A percentile compares a stretch with the other conserved stretches of the same genome.
Evolutionary conservation across 495 filamentous ascomycete genomes (phyloP).

Genomic region (Tuber magnatum): DNA sequence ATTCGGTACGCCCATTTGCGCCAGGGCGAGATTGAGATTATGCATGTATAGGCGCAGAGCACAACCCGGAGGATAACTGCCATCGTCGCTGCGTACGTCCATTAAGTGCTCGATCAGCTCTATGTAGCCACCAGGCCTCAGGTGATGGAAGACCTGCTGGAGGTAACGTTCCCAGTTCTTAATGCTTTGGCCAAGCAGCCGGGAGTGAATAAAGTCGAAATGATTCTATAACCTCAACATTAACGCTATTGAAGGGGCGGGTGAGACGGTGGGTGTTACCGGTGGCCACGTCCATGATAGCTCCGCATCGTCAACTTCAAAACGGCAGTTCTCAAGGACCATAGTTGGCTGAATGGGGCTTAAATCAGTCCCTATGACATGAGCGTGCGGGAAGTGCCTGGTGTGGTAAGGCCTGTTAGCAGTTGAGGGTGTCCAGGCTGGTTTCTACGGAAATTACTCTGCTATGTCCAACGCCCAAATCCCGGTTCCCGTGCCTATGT

Average conservation of each 20-base stretch:
- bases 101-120: conserved; percentile 28
- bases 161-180: conserved; percentile 50
- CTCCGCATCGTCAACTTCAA: conserved; percentile 55
- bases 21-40: conserved; percentile 12
- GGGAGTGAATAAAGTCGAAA: conserved; percentile 63
- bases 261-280: conserved; percentile 2
- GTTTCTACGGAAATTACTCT: conserved; percentile 20
- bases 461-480: conserved; percentile 40
- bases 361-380: conserved; percentile 31
- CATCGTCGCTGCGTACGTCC: conserved; percentile 23
- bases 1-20: conserved; percentile 11
- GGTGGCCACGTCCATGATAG: conserved; percentile 42
- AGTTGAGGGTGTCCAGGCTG: neutral
- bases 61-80: conserved; percentile 20
- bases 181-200: conserved; percentile 52
- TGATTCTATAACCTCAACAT: conserved; percentile 48
- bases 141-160: conserved; percentile 25
- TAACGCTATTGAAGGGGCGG: neutral
- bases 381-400: conserved; percentile 21
- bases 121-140: conserved; percentile 33
- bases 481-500: conserved; percentile 42
- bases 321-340: conserved; percentile 51
- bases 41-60: conserved; percentile 19
- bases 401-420: neutral
- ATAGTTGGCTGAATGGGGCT: conserved; percentile 40